Percentiles rank a stretch among this genome's conserved stretches.
These are phyloP conservation scores for Neoboletus magnificus DNA, from an alignment of 768 basidiomycete species.

Conservation along the genomic window DNA sequence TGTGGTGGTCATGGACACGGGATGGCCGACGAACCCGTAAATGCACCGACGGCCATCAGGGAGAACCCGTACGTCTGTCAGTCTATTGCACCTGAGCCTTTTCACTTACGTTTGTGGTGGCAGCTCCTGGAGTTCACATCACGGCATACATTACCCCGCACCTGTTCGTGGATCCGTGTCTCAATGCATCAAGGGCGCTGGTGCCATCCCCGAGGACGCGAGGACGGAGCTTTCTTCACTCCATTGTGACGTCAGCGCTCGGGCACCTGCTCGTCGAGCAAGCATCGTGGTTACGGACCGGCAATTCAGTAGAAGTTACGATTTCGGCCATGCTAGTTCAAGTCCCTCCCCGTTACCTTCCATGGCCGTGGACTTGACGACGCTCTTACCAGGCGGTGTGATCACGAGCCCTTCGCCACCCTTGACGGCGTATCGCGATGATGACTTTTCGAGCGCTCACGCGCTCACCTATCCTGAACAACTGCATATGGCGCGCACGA, in stretches of 20 bases:
- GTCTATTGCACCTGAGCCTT: conserved; percentile 6
- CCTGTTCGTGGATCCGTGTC: conserved; percentile 21
- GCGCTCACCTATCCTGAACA: conserved; percentile 15
- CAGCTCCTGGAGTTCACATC: conserved; percentile 25
- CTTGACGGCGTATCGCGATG: conserved; percentile 23
- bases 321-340: conserved; percentile 1
- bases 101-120: conserved; percentile 24
- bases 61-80: conserved; percentile 24
- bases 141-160: conserved; percentile 27
- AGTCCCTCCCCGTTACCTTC: conserved; percentile 12
- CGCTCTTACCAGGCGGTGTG: conserved; percentile 13
- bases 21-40: conserved; percentile 19
- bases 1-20: conserved; percentile 11
- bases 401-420: conserved; percentile 23
- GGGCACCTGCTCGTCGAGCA: conserved; percentile 13
- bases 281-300: conserved; percentile 14
- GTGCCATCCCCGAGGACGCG: conserved; percentile 24
- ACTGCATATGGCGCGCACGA: conserved; percentile 9
- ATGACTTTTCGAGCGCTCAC: conserved; percentile 14
- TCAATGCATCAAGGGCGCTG: conserved; percentile 7
- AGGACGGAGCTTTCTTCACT: conserved; percentile 15
- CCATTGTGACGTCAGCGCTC: conserved; percentile 23
- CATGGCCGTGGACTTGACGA: conserved; percentile 9
- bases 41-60: conserved; percentile 26
- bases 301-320: conserved; percentile 7